Conservation (phyloP, 495 filamentous ascomycete genomes). For the Penicillium canariense region DNA sequence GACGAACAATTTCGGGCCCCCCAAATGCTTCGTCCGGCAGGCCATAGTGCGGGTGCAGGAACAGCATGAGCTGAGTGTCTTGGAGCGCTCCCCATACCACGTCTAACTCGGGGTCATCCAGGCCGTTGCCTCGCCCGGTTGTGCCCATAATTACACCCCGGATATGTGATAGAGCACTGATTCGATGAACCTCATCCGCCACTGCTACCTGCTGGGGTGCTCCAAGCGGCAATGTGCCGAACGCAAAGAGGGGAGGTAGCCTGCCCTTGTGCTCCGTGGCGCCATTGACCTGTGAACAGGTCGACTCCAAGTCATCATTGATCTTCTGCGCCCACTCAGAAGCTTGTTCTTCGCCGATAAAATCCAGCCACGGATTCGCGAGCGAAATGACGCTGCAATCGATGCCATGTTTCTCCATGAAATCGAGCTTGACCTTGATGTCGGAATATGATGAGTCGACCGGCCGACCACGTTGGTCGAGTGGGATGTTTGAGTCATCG, state of each 20-base stretch:
- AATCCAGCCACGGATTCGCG: constrained; percentile 96
- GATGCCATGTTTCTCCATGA: constrained; percentile 85
- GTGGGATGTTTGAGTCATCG: constrained; percentile 52
- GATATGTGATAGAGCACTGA: constrained; percentile 62
- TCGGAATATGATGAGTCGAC: constrained; percentile 73
- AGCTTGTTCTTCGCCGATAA: constrained; percentile 62
- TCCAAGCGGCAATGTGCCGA: constrained; percentile 77
- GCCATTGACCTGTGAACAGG: constrained; percentile 58
- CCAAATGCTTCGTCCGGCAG: constrained; percentile 79
- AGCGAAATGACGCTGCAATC: constrained; percentile 82
- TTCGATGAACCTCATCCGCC: constrained; percentile 56
- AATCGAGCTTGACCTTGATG: constrained; percentile 69
- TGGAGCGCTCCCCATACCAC: constrained; percentile 69
- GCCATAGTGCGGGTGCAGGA: constrained; percentile 94
- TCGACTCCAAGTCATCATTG: constrained; percentile 72
- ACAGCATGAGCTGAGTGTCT: constrained; percentile 61
- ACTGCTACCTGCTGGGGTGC: constrained; percentile 60
- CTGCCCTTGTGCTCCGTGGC: constrained; percentile 7
- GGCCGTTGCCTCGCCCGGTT: constrained; percentile 71
- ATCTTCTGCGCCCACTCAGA: constrained; percentile 59
- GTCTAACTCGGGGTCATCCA: constrained; percentile 75
- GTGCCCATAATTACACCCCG: constrained; percentile 88
- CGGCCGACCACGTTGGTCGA: constrained; percentile 61
- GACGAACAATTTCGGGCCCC: constrained; percentile 40
- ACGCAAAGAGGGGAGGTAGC: constrained; percentile 59